Evolutionary conservation across 2,329 filamentous ascomycete genomes (phyloP), one percentile per base, ranked within the genome.

Genomic region (Colletotrichum godetiae): DNA sequence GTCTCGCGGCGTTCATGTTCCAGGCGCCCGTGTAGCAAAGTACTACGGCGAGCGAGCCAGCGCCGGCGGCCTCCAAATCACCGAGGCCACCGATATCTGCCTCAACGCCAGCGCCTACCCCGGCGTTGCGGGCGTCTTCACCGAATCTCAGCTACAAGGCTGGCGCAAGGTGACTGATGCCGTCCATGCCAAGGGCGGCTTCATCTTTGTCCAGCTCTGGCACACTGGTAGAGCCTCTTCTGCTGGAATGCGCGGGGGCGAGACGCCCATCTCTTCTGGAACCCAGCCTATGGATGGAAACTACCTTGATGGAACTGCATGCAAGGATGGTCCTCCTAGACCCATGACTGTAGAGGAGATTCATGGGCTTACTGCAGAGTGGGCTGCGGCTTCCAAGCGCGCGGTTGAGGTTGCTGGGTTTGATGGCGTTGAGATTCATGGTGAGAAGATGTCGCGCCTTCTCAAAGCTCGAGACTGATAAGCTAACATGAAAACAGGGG

Each of bases 311-410:
- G 69, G 78, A 29, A 77, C 73, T 12, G 69, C 67, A 46, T 76
- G 75, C 67, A 72, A 75, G 57, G 76, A 80, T 49, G 79, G 82
- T 0, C 86, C 88, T 0, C 92, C 92, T 0, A 89, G 88, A 62
- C 89, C 87, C 2, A 89, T 95, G 88, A 92, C 89, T 0, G 81
- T 88, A 8, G 81, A 87, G 0, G 92, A 95, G 37, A 95, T 95
- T 65, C 83, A 90, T 61, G 80, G 86, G 1, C 85, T 91, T 72
- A 91, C 92, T 75, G 79, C 81, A 0, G 89, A 89, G 0, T 94
- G 88, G 80, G 88, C 85, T 0, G 84, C 82, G 0, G 88, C 88
- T 0, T 82, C 87, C 0, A 85, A 86, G 75, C 85, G 90, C 5
- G 88, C 92, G 0, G 80, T 94, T 0, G 84, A 85, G 0, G 75